Percentiles rank a stretch among this genome's conserved stretches.
Evolutionary conservation across 2,329 filamentous ascomycete species (phyloP).

Genomic region (Tolypocladium nubicola): DNA sequence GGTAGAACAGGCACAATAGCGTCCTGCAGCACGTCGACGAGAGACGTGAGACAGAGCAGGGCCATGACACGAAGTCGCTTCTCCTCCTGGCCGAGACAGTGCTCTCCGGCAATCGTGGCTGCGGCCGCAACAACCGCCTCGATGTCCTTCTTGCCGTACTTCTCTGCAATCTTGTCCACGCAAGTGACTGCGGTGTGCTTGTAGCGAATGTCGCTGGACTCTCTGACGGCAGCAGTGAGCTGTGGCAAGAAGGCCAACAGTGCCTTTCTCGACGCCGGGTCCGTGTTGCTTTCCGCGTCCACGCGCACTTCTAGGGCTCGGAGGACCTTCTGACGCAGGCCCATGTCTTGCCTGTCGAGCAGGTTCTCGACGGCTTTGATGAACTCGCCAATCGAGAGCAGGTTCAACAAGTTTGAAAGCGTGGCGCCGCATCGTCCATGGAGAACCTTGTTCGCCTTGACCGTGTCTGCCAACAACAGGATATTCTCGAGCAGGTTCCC

Average conservation of each 20-base stretch:
- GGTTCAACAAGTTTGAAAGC: conserved; percentile 68
- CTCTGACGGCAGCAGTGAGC: conserved; percentile 64
- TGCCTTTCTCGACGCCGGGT: conserved; percentile 56
- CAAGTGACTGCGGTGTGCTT: conserved; percentile 82
- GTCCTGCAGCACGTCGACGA: conserved; percentile 80
- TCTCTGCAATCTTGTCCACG: conserved; percentile 86
- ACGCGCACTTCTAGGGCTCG: conserved; percentile 73
- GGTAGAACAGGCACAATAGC: conserved; percentile 78
- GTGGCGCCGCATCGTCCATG: conserved; percentile 55
- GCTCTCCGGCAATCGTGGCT: conserved; percentile 61
- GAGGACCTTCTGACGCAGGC: conserved; percentile 69
- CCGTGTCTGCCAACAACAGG: conserved; percentile 52
- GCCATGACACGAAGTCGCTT: conserved; percentile 68
- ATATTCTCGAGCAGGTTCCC: conserved; percentile 57
- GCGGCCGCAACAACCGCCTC: conserved; percentile 67
- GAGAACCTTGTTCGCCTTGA: conserved; percentile 45
- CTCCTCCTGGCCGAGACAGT: conserved; percentile 68
- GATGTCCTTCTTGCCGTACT: conserved; percentile 87
- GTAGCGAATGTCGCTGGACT: conserved; percentile 61
- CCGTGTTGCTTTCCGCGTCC: conserved; percentile 58
- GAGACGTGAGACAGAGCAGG: conserved; percentile 78
- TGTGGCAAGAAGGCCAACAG: conserved; percentile 72
- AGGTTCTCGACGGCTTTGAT: conserved; percentile 78
- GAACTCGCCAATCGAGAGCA: conserved; percentile 80
- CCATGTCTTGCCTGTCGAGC: conserved; percentile 63